Evolutionary conservation across 306 rosid genomes (phyloP).

Genomic region (Sechiopsis laciniata): DNA sequence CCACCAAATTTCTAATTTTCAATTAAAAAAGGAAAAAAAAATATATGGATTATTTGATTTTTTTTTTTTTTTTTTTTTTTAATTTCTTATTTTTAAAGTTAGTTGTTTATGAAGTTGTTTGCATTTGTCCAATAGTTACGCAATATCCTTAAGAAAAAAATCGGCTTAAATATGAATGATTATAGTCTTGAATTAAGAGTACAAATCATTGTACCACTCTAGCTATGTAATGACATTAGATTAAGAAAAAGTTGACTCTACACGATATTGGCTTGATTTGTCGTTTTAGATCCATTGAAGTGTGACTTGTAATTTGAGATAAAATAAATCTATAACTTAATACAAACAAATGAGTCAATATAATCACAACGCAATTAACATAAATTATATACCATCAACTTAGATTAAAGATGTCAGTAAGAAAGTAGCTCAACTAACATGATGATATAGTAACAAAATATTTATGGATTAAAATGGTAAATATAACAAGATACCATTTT

Average conservation of each 20-base stretch:
- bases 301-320: not conserved
- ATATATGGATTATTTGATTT: not conserved
- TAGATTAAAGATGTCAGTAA: too few species aligned
- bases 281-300: not conserved
- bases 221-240: not conserved
- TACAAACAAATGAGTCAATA: not conserved
- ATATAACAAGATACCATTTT: too few species aligned
- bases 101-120: not conserved
- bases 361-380: too few species aligned
- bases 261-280: not conserved
- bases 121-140: not conserved
- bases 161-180: not conserved
- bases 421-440: too few species aligned
- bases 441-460: not conserved
- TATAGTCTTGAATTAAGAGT: not conserved
- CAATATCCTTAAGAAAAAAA: too few species aligned
- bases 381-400: too few species aligned
- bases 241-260: not conserved
- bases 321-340: not conserved
- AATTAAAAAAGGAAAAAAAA: not conserved
- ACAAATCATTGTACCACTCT: not conserved
- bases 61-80: too few species aligned
- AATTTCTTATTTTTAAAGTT: not conserved
- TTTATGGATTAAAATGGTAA: too few species aligned
- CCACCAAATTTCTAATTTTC: slow-evolving; percentile 1